Evolutionary conservation across 495 filamentous ascomycete genomes (phyloP).

Genomic region (Lindgomyces ingoldianus): DNA sequence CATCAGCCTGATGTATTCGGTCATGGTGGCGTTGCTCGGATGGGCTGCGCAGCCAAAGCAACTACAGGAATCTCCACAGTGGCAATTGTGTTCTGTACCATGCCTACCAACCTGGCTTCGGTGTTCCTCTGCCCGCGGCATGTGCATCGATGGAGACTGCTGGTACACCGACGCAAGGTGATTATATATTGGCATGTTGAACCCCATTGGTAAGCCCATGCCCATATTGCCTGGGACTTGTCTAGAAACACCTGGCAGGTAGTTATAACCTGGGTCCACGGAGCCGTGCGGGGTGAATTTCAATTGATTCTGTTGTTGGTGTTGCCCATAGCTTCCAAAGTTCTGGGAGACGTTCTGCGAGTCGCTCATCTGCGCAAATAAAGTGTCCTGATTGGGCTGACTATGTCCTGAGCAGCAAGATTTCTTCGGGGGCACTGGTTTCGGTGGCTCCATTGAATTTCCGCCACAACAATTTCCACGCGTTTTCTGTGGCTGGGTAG

Average conservation of each 20-base stretch:
- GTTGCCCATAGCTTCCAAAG: conserved; percentile 3
- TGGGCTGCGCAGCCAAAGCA: conserved; percentile 42
- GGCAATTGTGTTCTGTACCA: conserved; percentile 34
- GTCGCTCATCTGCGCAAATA: background rate
- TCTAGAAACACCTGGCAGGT: background rate
- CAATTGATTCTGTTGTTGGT: background rate
- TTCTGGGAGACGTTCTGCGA: background rate
- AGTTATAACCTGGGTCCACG: conserved; percentile 2
- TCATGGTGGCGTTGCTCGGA: conserved; percentile 40
- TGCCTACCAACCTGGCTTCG: background rate
- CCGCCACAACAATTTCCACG: conserved; percentile 27
- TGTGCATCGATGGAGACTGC: background rate
- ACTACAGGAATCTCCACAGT: conserved; percentile 38
- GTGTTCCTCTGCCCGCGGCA: background rate
- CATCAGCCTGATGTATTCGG: conserved; percentile 35
- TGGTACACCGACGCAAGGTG: conserved; percentile 21
- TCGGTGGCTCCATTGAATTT: conserved; percentile 10
- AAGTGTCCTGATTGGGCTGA: background rate
- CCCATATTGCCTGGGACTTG: background rate
- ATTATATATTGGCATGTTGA: conserved; percentile 31
- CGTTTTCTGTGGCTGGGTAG: background rate
- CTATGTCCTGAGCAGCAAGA: conserved; percentile 30
- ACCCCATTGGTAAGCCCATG: conserved; percentile 16
- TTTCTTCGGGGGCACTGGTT: conserved; percentile 12
- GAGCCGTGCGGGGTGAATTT: background rate